Conservation (phyloP, 305 asterid genomes). For the Fraxinus latifolia region DNA sequence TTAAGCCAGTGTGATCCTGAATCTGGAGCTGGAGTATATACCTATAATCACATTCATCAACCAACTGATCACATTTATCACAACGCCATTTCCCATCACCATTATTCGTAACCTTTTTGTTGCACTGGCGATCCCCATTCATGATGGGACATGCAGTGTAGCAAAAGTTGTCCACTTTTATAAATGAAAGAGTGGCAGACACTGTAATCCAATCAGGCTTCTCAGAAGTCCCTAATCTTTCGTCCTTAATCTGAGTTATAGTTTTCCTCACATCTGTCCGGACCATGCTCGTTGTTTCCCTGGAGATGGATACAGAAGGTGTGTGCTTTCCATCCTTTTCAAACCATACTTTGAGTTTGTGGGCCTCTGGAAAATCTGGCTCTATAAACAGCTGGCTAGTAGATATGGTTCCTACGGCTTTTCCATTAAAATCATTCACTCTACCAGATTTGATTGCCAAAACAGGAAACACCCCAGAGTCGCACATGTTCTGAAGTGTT, state of each 20-base stretch:
- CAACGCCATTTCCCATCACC: constrained; percentile 52
- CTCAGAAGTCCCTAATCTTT: constrained; percentile 78
- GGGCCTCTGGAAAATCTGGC: constrained; percentile 87
- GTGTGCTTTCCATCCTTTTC: constrained; percentile 62
- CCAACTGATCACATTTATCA: constrained; percentile 44
- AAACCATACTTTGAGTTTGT: constrained; percentile 62
- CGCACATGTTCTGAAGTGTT: constrained; percentile 69
- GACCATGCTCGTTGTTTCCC: constrained; percentile 44
- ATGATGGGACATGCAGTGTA: constrained; percentile 47
- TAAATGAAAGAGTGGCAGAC: constrained; percentile 58
- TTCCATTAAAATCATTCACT: constrained; percentile 24
- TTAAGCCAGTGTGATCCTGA: constrained; percentile 38
- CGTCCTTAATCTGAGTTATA: constrained; percentile 86
- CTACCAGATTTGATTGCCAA: constrained; percentile 82
- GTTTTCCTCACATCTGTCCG: constrained; percentile 54
- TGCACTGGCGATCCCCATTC: constrained; percentile 48
- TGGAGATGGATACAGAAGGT: constrained; percentile 62
- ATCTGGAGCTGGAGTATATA: constrained; percentile 46
- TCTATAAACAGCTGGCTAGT: constrained; percentile 66
- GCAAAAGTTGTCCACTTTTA: constrained; percentile 67
- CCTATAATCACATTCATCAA: constrained; percentile 50
- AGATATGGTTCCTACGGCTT: constrained; percentile 35
- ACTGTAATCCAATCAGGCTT: constrained; percentile 91
- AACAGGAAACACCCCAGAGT: constrained; percentile 73
- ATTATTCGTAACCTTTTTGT: constrained; percentile 42